phyloP scores from a whole-genome alignment of 208 protist genomes.

The Trypanosoma avium region DNA sequence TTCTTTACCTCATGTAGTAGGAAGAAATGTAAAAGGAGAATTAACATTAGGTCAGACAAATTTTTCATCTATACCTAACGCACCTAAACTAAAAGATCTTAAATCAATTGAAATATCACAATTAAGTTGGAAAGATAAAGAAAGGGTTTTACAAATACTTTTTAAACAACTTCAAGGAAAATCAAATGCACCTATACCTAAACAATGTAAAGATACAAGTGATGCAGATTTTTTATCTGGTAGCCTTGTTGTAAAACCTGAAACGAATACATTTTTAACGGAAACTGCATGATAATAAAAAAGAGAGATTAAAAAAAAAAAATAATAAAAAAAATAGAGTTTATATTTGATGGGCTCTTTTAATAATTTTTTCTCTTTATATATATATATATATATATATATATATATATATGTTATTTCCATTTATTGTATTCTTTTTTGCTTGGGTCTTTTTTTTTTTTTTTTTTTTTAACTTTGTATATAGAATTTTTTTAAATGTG shows the following conservation, averaged over 20 bases:
- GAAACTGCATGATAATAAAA: conserved; percentile 5
- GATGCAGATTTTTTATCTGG: conserved; percentile 14
- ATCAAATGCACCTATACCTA: conserved; percentile 5
- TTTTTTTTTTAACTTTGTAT: neutral
- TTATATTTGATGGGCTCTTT: neutral
- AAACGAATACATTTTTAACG: conserved; percentile 26
- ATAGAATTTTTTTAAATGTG: neutral
- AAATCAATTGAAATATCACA: conserved; percentile 71
- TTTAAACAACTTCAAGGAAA: conserved; percentile 66
- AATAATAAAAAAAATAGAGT: neutral
- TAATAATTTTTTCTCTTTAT: neutral
- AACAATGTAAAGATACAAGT: conserved; percentile 2
- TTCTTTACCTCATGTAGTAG: neutral
- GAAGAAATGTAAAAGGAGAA: neutral
- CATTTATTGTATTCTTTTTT: neutral
- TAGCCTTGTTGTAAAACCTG: conserved; percentile 4
- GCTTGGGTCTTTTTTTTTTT: neutral
- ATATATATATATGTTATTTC: neutral
- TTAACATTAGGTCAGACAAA: neutral
- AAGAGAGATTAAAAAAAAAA: neutral
- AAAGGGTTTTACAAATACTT: conserved; percentile 81
- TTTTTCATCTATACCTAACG: conserved; percentile 38
- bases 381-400: neutral
- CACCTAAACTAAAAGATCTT: conserved; percentile 50
- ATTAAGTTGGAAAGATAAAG: conserved; percentile 87